Percentiles rank a stretch among this genome's conserved stretches.
phyloP scores from a whole-genome alignment of 345 rosid species.

The Turritis glabra region DNA sequence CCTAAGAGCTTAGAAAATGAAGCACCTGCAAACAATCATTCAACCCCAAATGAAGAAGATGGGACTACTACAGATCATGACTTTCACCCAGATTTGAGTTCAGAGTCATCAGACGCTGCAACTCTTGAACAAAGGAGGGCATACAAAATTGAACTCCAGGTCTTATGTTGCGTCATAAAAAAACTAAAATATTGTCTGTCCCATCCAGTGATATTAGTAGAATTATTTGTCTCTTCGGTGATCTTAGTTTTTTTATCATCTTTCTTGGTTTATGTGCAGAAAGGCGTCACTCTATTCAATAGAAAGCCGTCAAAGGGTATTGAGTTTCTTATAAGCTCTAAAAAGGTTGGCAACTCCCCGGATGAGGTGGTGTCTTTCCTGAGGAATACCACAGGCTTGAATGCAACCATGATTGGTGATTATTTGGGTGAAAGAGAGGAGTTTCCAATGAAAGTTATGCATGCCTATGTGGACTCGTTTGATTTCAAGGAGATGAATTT shows the following conservation, averaged over 20 bases:
- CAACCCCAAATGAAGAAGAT: constrained; percentile 61
- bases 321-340: constrained; percentile 70
- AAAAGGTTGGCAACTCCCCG: constrained; percentile 75
- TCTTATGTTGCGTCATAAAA: constrained; percentile 37
- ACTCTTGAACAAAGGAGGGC: constrained; percentile 89
- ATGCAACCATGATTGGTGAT: constrained; percentile 88
- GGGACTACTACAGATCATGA: constrained; percentile 60
- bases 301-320: constrained; percentile 91
- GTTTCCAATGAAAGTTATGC: constrained; percentile 85
- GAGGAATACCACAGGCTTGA: constrained; percentile 70
- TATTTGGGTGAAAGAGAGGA: constrained; percentile 98
- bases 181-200: constrained; percentile 5
- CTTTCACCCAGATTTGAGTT: constrained; percentile 60
- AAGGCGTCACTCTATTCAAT: constrained; percentile 82
- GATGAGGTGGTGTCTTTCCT: constrained; percentile 84
- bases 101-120: constrained; percentile 78
- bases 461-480: constrained; percentile 93
- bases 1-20: constrained; percentile 62
- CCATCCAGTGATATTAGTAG: not conserved
- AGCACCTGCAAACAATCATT: constrained; percentile 49
- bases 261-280: constrained; percentile 56
- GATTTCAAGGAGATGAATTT: constrained; percentile 81
- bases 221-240: not conserved
- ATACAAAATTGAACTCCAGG: constrained; percentile 95
- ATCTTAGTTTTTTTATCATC: constrained; percentile 13